phyloP scores from a whole-genome alignment of 2,329 filamentous ascomycete genomes.

The Pochonia chlamydosporia region DNA sequence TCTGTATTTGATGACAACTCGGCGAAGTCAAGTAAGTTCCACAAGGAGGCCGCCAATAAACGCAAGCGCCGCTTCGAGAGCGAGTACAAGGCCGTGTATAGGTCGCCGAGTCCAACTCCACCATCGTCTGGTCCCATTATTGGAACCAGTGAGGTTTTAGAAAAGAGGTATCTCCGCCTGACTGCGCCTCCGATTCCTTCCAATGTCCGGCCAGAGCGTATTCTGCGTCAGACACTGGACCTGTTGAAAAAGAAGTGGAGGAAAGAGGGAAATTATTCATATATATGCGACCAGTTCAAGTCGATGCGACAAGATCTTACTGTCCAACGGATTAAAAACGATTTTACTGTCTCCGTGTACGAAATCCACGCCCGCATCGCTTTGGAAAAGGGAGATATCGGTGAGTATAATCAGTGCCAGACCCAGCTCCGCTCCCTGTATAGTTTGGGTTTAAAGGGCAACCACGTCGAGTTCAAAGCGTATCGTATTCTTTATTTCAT shows the following conservation, averaged over 20 bases:
- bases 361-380: slow-evolving; percentile 97
- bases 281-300: slow-evolving; percentile 99
- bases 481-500: slow-evolving; percentile 99
- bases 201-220: slow-evolving; percentile 74
- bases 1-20: slow-evolving; percentile 38
- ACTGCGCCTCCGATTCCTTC: slow-evolving; percentile 85
- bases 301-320: slow-evolving; percentile 96
- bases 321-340: slow-evolving; percentile 93
- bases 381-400: slow-evolving; percentile 95
- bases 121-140: slow-evolving; percentile 67
- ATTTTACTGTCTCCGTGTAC: slow-evolving; percentile 94
- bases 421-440: slow-evolving; percentile 94
- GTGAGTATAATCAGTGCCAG: slow-evolving; percentile 99
- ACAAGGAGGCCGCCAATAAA: slow-evolving; percentile 77
- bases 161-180: slow-evolving; percentile 92
- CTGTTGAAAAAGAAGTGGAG: slow-evolving; percentile 93
- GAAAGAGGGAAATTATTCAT: slow-evolving; percentile 87
- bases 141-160: slow-evolving; percentile 75
- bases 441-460: slow-evolving; percentile 77
- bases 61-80: slow-evolving; percentile 81
- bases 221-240: slow-evolving; percentile 80
- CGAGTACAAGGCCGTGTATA: slow-evolving; percentile 51
- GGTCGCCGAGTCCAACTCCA: slow-evolving; percentile 51
- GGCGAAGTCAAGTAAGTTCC: slow-evolving; percentile 75
- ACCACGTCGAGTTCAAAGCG: slow-evolving; percentile 92